Evolutionary conservation across 768 basidiomycete species (phyloP).

Genomic region (Hygrocybe coccinea): DNA sequence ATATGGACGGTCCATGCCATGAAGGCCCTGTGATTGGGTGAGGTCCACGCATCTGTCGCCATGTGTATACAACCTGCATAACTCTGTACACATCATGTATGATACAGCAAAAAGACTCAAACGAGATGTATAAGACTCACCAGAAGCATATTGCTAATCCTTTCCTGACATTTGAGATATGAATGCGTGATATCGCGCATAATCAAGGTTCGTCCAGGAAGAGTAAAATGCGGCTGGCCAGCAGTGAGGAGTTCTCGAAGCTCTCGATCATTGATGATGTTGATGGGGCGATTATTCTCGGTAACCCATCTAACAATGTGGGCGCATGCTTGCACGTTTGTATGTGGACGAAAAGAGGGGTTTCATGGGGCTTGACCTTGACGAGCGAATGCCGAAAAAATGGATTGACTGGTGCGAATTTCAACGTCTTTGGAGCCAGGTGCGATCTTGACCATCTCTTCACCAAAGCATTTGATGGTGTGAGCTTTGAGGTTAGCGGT

Average conservation of each 20-base stretch:
- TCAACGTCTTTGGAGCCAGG: neutral
- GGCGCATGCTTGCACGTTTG: constrained; percentile 11
- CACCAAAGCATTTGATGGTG: constrained; percentile 28
- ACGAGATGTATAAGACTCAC: neutral
- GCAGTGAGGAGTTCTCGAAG: constrained; percentile 32
- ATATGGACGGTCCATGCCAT: constrained; percentile 26
- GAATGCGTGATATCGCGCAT: constrained; percentile 26
- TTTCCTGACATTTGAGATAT: constrained; percentile 16
- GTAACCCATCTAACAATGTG: constrained; percentile 34
- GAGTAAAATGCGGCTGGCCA: constrained; percentile 28
- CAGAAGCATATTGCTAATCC: constrained; percentile 27
- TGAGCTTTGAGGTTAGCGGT: constrained; percentile 30
- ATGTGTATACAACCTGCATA: constrained; percentile 28
- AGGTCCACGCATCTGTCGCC: constrained; percentile 14
- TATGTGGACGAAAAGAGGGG: constrained; percentile 5
- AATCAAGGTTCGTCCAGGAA: constrained; percentile 32
- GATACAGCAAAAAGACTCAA: no score
- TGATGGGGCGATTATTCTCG: constrained; percentile 29
- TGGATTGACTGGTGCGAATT: constrained; percentile 12
- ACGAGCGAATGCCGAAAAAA: constrained; percentile 24
- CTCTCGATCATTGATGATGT: constrained; percentile 28
- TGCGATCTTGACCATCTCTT: constrained; percentile 20
- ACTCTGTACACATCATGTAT: constrained; percentile 12
- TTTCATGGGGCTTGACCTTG: constrained; percentile 25
- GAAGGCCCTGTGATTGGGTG: constrained; percentile 9